A percentile compares a stretch with the other conserved stretches of the same genome.
Conservation (phyloP, 352 stramenopile genomes). For the Lagenidium giganteum region DNA sequence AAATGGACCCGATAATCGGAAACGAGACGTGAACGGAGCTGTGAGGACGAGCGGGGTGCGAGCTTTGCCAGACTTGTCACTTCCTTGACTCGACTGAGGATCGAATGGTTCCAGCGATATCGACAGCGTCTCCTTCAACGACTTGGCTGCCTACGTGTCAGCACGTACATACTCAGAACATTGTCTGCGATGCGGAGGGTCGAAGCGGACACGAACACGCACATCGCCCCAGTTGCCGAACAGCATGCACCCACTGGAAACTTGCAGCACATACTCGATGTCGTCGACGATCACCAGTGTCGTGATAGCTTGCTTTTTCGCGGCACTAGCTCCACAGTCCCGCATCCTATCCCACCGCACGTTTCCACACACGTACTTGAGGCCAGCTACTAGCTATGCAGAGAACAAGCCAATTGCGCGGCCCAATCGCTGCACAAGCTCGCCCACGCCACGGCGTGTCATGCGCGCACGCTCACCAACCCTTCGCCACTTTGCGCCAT, state of each 20-base stretch:
- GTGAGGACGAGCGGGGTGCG: slow-evolving; percentile 43
- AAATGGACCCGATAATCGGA: slow-evolving; percentile 20
- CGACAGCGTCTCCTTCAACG: slow-evolving; percentile 1
- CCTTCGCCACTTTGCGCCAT: too few relatives aligned
- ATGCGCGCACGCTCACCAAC: too few relatives aligned
- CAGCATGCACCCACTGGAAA: slow-evolving; percentile 7
- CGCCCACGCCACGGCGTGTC: too few relatives aligned
- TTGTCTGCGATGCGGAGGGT: too few relatives aligned
- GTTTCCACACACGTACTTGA: background rate
- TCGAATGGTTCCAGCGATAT: slow-evolving; percentile 6
- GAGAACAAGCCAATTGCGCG: too few relatives aligned
- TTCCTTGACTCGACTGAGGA: too few relatives aligned
- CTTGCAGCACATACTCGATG: slow-evolving; percentile 23
- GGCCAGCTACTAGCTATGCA: too few relatives aligned
- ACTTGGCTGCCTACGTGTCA: too few relatives aligned
- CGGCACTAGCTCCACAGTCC: too few relatives aligned
- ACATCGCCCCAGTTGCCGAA: slow-evolving; percentile 20
- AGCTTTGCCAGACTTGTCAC: background rate
- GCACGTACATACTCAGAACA: too few relatives aligned
- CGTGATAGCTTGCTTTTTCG: slow-evolving; percentile 5
- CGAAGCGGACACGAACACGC: slow-evolving; percentile 9
- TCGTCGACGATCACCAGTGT: slow-evolving; percentile 29
- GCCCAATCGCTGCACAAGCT: too few relatives aligned
- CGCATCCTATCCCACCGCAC: background rate
- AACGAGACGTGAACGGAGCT: slow-evolving; percentile 38